Conservation (phyloP, 768 basidiomycete species). For the Lyophyllum decastes region DNA sequence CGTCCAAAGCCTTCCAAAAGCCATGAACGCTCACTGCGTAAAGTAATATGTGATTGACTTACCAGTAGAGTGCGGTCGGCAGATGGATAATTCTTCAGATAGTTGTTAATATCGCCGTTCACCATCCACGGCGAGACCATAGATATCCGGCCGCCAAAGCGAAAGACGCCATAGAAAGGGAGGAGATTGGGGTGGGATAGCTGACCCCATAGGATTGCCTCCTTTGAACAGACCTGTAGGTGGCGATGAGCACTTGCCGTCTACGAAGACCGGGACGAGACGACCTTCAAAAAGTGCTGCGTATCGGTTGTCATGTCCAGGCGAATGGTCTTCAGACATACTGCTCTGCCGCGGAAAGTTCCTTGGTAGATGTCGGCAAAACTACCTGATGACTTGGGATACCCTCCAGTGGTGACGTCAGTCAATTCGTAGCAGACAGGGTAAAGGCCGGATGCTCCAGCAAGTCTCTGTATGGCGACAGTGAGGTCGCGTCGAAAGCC, state of each 20-base stretch:
- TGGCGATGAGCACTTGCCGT: background rate
- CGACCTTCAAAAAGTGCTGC: background rate
- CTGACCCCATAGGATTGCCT: constrained; percentile 25
- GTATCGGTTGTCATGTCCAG: background rate
- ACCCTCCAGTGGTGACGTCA: background rate
- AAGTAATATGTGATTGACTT: background rate
- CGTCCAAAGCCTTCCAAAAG: background rate
- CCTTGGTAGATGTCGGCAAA: background rate
- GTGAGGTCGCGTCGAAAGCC: background rate
- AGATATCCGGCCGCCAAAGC: background rate
- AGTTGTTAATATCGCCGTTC: background rate
- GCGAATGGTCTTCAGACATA: background rate
- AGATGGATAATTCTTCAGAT: background rate
- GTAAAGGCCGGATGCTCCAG: background rate
- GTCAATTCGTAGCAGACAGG: constrained; percentile 4
- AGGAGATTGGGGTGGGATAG: constrained; percentile 28
- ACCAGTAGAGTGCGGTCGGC: background rate
- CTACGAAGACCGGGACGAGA: too few species aligned
- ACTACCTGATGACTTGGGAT: background rate
- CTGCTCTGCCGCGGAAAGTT: background rate
- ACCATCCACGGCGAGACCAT: background rate
- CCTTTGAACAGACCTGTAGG: constrained; percentile 5
- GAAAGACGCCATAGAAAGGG: constrained; percentile 29
- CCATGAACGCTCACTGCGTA: background rate
- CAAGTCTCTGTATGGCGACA: constrained; percentile 1